Evolutionary conservation across 202 grass and related monocot species (phyloP), one percentile per base, ranked within the genome.

Genomic region (Bolboschoenoplectus hybrid): DNA sequence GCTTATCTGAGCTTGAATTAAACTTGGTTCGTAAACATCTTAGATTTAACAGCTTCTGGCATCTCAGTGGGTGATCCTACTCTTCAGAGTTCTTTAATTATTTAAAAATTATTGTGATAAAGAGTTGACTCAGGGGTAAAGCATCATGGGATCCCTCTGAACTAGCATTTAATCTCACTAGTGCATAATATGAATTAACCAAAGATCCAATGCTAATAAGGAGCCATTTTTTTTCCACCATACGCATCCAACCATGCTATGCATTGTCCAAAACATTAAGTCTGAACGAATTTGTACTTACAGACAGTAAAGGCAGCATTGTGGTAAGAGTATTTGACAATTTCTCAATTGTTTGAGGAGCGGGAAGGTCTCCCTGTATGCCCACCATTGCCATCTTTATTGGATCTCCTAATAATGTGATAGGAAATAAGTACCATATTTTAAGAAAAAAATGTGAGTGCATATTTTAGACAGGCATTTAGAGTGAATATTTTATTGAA

Each of bases 381-480:
- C 76, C 87, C 81, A 88, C 88, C 79, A 94, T 88, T 74, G 95
- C 95, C 95, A 98, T 95, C 87, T 98, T 98, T 44, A 98, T 38
- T 64, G 93, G 95, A 73, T 95, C 90, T 66, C 93, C 95, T 95
- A 84, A 84, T 88, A 43, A 39, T 45, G 2, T 78, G 50, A 72
- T 63, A 79, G 8, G 65, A 74, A 58, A 32, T 46, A 51, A 55
- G 40, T 51, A 74, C 38, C 49, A 41, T 5, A 7, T 56, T 50
- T 36, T 56, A 20, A 74, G 16, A 82, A 73, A 86, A 80, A 75
- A 74, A 45, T 47, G n/a, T 3, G 32, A 26, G 53, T 26, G 53
- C 11, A 56, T 56, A 3, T 17, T 56, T 10, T 26, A 26, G 26
- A 26, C 26, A 11, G 12, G 53, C 3, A 56, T 56, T 16, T 9